Evolutionary conservation across 2,329 filamentous ascomycete genomes (phyloP), one percentile per base, ranked within the genome.

Genomic region (Apiospora kogelbergensis): DNA sequence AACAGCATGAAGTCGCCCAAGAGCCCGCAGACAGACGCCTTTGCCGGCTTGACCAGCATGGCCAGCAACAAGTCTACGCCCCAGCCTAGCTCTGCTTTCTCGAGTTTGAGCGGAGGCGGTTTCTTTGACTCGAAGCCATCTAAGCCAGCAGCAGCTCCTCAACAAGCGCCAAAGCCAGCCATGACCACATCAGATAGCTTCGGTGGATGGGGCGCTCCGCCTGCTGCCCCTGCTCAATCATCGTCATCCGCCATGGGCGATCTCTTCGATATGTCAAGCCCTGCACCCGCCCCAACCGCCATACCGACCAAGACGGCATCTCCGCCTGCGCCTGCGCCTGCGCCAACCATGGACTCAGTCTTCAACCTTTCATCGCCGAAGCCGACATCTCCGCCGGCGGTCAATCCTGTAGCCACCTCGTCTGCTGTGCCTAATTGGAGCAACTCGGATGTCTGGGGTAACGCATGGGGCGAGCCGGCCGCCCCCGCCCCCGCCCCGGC

Each of bases 41-140:
- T 82, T 68, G 78, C 81, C 26, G 80, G 81, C 11, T 68, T 79
- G 24, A 69, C 74, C 22, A 75, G 68, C 48, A 75, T 78, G 40
- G 79, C 71, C 77, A 74, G 82, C 81, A 74, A 82, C 81, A 68
- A 78, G 67, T 76, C 78, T 60, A 74, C 76, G 20, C 74, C 79
- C 40, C 78, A 74, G 81, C 83, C 71, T 82, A 85, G 46, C 80
- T 87, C 48, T 78, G 84, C 70, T 80, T 88, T 72, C 79, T 84
- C 76, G 5, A 73, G 68, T 66, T 69, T 79, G 63, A 87, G 91
- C 71, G 93, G 94, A 66, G 94, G 94, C 64, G 88, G 91, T 77
- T 96, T 98, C 80, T 98, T 98, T 77, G 91, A 97, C 75, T 82
- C 87, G 26, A 90, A 92, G 74, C 87, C 91, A n/a, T 82, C 89